Percentiles rank a stretch among this genome's conserved stretches.
Conservation (phyloP, 495 filamentous ascomycete species). For the Tuber magnatum region DNA sequence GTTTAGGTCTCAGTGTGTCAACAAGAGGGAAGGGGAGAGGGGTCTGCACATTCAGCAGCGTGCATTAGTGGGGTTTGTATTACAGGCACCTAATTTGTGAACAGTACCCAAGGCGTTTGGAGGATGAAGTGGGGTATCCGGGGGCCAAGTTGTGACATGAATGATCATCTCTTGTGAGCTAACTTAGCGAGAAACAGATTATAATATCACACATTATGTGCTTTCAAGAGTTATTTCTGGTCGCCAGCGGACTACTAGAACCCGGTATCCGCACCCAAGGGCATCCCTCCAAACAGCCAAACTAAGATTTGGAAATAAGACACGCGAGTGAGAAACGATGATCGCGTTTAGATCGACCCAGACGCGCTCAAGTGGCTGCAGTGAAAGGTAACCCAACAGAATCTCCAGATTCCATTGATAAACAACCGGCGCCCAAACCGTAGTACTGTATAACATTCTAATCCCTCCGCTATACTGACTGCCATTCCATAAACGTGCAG, state of each 20-base stretch:
- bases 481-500: neutral
- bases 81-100: neutral
- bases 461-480: neutral
- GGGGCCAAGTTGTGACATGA: neutral
- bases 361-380: neutral
- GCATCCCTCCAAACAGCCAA: neutral
- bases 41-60: neutral
- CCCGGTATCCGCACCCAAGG: neutral
- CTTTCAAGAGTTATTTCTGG: neutral
- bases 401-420: neutral
- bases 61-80: neutral
- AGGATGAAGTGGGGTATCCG: neutral
- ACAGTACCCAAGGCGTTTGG: neutral
- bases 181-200: neutral
- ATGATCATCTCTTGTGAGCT: neutral
- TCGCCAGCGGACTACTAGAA: neutral
- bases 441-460: neutral
- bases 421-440: neutral
- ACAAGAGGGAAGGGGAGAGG: neutral
- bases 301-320: neutral
- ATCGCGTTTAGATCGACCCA: neutral
- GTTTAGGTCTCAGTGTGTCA: constrained; percentile 1
- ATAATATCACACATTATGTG: no score
- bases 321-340: neutral
- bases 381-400: neutral